phyloP scores from a whole-genome alignment of 345 rosid species.

The Luvunga scandens region DNA sequence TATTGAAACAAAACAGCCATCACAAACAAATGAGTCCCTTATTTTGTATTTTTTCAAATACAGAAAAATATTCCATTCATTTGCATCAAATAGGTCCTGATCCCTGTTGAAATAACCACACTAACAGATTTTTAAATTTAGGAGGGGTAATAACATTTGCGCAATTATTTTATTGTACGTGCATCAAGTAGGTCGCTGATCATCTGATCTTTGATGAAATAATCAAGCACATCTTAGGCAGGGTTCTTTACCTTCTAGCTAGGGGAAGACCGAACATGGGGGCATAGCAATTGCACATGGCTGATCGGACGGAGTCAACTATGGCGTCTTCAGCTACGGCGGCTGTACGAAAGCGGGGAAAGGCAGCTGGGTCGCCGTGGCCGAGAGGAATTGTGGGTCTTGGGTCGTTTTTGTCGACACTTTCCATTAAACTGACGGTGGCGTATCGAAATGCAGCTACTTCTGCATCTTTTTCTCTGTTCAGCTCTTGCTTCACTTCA shows the following conservation, averaged over 20 bases:
- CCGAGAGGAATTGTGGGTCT: constrained; percentile 49
- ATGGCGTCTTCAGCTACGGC: constrained; percentile 57
- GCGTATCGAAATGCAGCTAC: constrained; percentile 36
- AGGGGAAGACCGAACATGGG: constrained; percentile 51
- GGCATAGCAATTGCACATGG: constrained; percentile 43
- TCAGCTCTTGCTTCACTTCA: constrained; percentile 25
- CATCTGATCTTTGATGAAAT: too few relatives aligned
- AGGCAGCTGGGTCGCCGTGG: constrained; percentile 74
- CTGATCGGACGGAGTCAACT: constrained; percentile 48
- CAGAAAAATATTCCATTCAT: too few relatives aligned
- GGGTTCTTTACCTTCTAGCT: constrained; percentile 44
- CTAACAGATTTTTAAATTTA: too few relatives aligned
- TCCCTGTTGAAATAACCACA: too few relatives aligned
- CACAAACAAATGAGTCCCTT: too few relatives aligned
- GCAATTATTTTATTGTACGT: too few relatives aligned
- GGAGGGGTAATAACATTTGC: too few relatives aligned
- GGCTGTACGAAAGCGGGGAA: constrained; percentile 54
- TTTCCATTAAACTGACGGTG: constrained; percentile 29
- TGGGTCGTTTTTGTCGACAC: constrained; percentile 35
- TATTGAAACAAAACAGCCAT: too few relatives aligned
- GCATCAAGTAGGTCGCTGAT: too few relatives aligned
- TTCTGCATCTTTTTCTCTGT: constrained; percentile 2
- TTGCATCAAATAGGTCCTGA: too few relatives aligned
- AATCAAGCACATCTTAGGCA: neutral
- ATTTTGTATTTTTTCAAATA: too few relatives aligned